Evolutionary conservation across 305 asterid species (phyloP).

Genomic region (Euphrasia arctica): DNA sequence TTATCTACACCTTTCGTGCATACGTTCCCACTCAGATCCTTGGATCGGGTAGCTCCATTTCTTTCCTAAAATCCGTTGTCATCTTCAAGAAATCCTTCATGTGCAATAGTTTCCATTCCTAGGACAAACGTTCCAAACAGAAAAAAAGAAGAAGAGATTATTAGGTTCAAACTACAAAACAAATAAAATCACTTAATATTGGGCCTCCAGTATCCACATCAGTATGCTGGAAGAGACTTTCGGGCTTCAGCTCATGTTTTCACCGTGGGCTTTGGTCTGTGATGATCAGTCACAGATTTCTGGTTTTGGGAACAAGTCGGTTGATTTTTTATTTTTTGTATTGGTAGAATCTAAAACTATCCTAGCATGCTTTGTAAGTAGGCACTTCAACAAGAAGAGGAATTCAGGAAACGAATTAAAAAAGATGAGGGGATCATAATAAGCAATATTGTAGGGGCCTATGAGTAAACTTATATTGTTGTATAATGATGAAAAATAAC

Average conservation of each 20-base stretch:
- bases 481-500: neutral
- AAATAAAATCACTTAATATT: too few species aligned
- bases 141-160: neutral
- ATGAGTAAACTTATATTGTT: neutral
- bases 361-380: slow-evolving; percentile 1
- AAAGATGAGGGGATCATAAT: neutral
- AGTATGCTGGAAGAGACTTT: too few species aligned
- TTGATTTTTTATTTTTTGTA: too few species aligned
- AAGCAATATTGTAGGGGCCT: neutral
- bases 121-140: slow-evolving; percentile 1
- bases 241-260: too few species aligned
- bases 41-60: slow-evolving; percentile 58
- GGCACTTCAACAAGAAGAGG: neutral
- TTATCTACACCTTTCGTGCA: slow-evolving; percentile 27
- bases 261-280: too few species aligned
- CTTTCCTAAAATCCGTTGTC: slow-evolving; percentile 61
- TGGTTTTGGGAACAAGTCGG: too few species aligned
- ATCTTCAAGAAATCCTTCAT: slow-evolving; percentile 64
- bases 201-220: too few species aligned
- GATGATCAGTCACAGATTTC: too few species aligned
- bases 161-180: neutral
- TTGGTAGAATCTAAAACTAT: neutral
- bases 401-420: neutral
- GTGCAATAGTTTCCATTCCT: slow-evolving; percentile 77
- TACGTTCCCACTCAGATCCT: slow-evolving; percentile 65